Conservation (phyloP, 192 early-diverging fungal species). For the Linnemannia schmuckeri region DNA sequence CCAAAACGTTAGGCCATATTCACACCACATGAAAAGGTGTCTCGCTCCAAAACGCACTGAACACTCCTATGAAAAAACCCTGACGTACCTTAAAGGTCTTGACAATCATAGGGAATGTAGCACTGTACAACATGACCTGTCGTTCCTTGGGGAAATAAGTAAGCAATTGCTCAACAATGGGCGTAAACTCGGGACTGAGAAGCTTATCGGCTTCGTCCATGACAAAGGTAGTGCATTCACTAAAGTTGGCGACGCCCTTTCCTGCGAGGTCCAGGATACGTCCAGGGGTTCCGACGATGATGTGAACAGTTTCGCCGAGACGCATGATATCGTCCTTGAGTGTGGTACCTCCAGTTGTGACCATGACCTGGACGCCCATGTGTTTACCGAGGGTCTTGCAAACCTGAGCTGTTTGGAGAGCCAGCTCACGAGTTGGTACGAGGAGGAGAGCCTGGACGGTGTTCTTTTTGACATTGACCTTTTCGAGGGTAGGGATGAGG, state of each 20-base stretch:
- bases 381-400: slow-evolving; percentile 29
- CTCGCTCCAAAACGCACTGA: background rate
- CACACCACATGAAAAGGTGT: background rate
- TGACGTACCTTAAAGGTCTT: slow-evolving; percentile 84
- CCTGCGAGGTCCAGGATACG: slow-evolving; percentile 82
- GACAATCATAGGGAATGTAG: slow-evolving; percentile 88
- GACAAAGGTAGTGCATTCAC: slow-evolving; percentile 68
- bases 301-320: slow-evolving; percentile 74
- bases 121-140: slow-evolving; percentile 83
- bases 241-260: slow-evolving; percentile 74
- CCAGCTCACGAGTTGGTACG: slow-evolving; percentile 37
- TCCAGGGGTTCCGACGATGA: slow-evolving; percentile 84
- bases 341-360: slow-evolving; percentile 88
- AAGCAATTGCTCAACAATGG: slow-evolving; percentile 20
- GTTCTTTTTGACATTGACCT: slow-evolving; percentile 85
- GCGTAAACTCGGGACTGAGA: slow-evolving; percentile 42
- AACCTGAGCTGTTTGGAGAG: slow-evolving; percentile 30
- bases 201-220: slow-evolving; percentile 86
- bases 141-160: slow-evolving; percentile 50
- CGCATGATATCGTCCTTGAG: slow-evolving; percentile 85
- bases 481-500: slow-evolving; percentile 93
- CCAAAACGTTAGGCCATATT: background rate
- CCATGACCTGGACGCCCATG: slow-evolving; percentile 40
- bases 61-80: background rate
- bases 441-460: slow-evolving; percentile 66